These are phyloP conservation scores for Microglena sp. DNA, from an alignment of 139 green algal species.

Conservation along the genomic window DNA sequence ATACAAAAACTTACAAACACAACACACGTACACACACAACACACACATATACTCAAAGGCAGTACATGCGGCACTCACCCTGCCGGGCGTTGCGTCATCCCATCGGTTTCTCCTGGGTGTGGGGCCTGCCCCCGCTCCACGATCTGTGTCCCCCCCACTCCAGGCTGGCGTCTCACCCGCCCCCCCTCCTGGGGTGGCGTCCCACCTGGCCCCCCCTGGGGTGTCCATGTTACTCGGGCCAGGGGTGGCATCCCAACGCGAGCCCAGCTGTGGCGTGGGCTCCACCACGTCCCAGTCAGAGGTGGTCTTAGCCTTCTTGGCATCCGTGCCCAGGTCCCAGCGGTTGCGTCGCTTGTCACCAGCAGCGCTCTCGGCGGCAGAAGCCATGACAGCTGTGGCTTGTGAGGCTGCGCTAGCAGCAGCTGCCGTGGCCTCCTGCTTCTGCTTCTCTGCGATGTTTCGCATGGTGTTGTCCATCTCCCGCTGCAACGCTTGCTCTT, in stretches of 20 bases:
- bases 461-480: slow-evolving; percentile 88
- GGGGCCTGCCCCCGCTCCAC: slow-evolving; percentile 16
- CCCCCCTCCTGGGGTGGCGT: slow-evolving; percentile 48
- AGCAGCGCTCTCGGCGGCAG: slow-evolving; percentile 12
- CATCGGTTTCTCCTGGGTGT: slow-evolving; percentile 53
- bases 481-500: slow-evolving; percentile 61
- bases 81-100: slow-evolving; percentile 48
- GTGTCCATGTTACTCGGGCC: slow-evolving; percentile 24
- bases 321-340: slow-evolving; percentile 60
- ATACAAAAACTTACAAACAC: no score
- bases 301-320: background rate
- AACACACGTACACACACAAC: no score
- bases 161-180: slow-evolving; percentile 48
- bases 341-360: slow-evolving; percentile 63
- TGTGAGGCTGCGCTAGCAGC: slow-evolving; percentile 13
- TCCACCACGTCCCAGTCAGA: slow-evolving; percentile 86
- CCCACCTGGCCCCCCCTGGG: slow-evolving; percentile 48
- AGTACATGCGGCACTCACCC: slow-evolving; percentile 13
- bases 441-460: slow-evolving; percentile 80
- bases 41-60: no score
- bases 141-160: slow-evolving; percentile 8
- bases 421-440: slow-evolving; percentile 41
- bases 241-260: slow-evolving; percentile 73
- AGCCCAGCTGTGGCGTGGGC: slow-evolving; percentile 50
- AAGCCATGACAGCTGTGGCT: slow-evolving; percentile 12